phyloP scores from a whole-genome alignment of 352 stramenopile species.

The Phytophthora macrochlamydospora region DNA sequence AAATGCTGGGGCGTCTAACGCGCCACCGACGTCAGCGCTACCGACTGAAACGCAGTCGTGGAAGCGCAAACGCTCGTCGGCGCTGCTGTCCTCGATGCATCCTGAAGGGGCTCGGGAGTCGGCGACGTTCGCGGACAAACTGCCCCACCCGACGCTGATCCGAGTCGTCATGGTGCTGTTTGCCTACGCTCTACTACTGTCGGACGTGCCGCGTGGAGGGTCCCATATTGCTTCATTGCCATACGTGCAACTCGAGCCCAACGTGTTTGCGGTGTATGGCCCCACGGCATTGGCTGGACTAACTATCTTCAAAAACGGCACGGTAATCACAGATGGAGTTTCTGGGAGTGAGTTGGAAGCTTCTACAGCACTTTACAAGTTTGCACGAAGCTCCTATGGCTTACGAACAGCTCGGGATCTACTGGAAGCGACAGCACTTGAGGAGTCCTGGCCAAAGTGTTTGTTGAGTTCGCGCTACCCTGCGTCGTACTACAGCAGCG shows the following conservation, averaged over 20 bases:
- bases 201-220: conserved; percentile 43
- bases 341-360: conserved; percentile 14
- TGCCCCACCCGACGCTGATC: conserved; percentile 21
- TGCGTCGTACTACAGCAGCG: conserved; percentile 29
- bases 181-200: conserved; percentile 51
- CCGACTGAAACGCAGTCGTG: conserved; percentile 4
- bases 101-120: conserved; percentile 19
- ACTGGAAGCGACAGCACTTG: conserved; percentile 20
- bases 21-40: conserved; percentile 12
- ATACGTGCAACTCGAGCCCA: conserved; percentile 54
- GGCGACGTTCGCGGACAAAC: conserved; percentile 16
- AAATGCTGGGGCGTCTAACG: conserved; percentile 1
- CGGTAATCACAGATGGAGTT: conserved; percentile 9
- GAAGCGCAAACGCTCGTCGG: conserved; percentile 27
- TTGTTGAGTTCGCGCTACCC: conserved; percentile 31
- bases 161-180: conserved; percentile 44
- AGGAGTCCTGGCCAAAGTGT: conserved; percentile 18
- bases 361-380: conserved; percentile 45
- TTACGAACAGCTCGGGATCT: conserved; percentile 44
- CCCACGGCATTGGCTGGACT: conserved; percentile 36
- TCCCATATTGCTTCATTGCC: conserved; percentile 45
- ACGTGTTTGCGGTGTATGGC: conserved; percentile 54
- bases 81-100: conserved; percentile 28
- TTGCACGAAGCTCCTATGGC: conserved; percentile 48
- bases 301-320: conserved; percentile 32